Evolutionary conservation across 208 protist genomes (phyloP).

Genomic region (Herpetomonas samuelpessoai): DNA sequence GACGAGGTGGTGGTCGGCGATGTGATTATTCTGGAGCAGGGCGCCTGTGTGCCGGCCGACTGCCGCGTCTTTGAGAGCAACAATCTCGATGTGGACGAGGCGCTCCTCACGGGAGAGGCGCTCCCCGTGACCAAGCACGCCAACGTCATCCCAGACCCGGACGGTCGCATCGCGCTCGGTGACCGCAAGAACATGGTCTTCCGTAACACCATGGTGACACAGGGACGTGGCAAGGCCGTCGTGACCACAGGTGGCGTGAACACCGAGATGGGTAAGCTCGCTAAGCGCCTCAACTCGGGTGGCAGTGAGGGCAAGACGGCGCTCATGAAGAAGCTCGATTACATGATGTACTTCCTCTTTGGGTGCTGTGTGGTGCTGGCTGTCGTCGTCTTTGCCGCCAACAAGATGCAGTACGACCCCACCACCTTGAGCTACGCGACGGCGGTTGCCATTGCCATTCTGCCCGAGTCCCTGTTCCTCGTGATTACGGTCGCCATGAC

Average conservation of each 20-base stretch:
- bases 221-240: conserved; percentile 79
- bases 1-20: conserved; percentile 96
- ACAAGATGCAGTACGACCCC: conserved; percentile 61
- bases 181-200: conserved; percentile 92
- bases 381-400: conserved; percentile 79
- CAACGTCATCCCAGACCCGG: conserved; percentile 76
- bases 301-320: conserved; percentile 53
- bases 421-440: conserved; percentile 76
- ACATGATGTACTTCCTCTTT: conserved; percentile 91
- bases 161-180: conserved; percentile 65
- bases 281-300: conserved; percentile 47
- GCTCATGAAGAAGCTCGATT: conserved; percentile 83
- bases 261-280: conserved; percentile 90
- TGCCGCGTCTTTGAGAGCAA: conserved; percentile 91
- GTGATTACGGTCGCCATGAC: conserved; percentile 88
- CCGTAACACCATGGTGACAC: conserved; percentile 83
- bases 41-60: conserved; percentile 94
- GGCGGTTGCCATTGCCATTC: conserved; percentile 85
- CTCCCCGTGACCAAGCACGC: conserved; percentile 79
- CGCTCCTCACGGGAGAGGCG: conserved; percentile 93
- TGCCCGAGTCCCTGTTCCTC: conserved; percentile 84
- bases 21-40: conserved; percentile 90
- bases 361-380: conserved; percentile 65
- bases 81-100: conserved; percentile 90
- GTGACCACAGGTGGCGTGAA: conserved; percentile 65